Base-by-base conservation (phyloP, 176 grass and related monocot species). In the Triticum urartu region DNA sequence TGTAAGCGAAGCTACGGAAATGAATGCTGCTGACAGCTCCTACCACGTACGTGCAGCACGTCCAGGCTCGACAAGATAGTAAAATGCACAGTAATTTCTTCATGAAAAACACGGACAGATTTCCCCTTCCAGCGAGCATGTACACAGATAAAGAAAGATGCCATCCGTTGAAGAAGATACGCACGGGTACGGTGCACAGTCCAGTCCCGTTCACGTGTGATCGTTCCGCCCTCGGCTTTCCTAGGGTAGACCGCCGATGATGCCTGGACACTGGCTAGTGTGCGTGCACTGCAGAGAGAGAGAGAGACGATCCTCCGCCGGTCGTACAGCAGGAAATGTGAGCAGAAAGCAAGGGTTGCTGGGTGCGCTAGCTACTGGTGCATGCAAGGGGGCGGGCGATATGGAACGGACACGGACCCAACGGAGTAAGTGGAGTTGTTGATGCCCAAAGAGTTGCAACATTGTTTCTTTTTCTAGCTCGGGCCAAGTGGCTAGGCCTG, bases 1-100 rank as follows among this genome's bases (percentile, higher is more conserved):
- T 91, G 62, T 71, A 91, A 85, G 86, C 81, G 1, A 91, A 81
- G 86, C 86, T 91, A 91, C 79, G 30, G 21, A 5, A 91, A 47
- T 91, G 68, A 91, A 91, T 91, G 85, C 76, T 62, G 85, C 68
- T 68, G 85, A 80, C 50, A 61, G 89, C 76, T 76, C 74, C 48
- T 61, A 40, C 40, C 11, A 10, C 39, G 39, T 64, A 13, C 43
- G 18, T n/a, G 14, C 70, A 73, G 39, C 6, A 68, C 78, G 36
- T 80, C 22, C 83, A 42, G 25, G 21, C 36, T 71, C 7, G 78
- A 39, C 59, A 50, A 68, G 59, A 61, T 1, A 30, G 28, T 30
- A 36, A 60, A 86, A 40, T 5, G 56, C 11, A 25, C 5, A 43
- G 28, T 18, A 7, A 68, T 28, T 9, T 6, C 14, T 30, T 33